Evolutionary conservation across 2,329 filamentous ascomycete species (phyloP).

Genomic region (Trichoderma sp.): DNA sequence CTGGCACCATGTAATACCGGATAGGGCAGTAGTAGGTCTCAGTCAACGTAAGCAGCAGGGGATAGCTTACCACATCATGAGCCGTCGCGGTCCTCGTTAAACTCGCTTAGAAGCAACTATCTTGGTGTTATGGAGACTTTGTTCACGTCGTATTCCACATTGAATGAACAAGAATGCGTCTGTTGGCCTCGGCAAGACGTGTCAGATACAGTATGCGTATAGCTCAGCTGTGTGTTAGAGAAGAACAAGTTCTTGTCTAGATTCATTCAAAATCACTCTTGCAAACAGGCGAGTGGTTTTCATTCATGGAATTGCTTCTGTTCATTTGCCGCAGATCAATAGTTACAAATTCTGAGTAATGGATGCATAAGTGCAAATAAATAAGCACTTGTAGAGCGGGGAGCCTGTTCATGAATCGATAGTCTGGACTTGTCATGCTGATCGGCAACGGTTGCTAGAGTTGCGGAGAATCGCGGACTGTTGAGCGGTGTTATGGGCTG

Average conservation of each 20-base stretch:
- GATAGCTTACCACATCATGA: background rate
- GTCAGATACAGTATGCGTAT: background rate
- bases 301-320: background rate
- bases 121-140: background rate
- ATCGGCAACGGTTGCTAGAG: background rate
- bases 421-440: background rate
- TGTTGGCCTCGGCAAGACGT: background rate
- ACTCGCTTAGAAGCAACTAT: background rate
- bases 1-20: background rate
- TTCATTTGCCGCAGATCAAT: background rate
- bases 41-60: background rate
- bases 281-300: background rate
- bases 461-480: background rate
- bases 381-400: background rate
- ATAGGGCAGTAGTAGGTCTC: background rate
- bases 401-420: background rate
- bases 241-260: background rate
- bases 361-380: background rate
- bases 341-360: slow-evolving; percentile 8
- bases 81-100: background rate
- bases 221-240: background rate
- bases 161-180: background rate
- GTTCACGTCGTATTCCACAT: background rate
- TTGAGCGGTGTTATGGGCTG: background rate
- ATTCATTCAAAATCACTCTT: background rate